Base-by-base conservation (phyloP, 2,329 filamentous ascomycete genomes). In the Fusarium hostae region DNA sequence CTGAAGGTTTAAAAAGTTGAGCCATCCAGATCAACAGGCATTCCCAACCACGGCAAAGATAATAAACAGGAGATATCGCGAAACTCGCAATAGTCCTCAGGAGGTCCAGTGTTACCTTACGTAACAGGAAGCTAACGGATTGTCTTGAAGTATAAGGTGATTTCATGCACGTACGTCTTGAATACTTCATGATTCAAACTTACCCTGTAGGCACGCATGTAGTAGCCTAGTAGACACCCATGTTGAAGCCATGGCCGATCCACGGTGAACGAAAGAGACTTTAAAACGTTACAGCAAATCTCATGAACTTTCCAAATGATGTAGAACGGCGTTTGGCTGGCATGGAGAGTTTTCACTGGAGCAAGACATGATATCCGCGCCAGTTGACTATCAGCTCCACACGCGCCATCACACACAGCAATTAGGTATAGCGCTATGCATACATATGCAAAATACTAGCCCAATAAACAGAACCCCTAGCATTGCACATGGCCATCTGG, bases 31-130 rank as follows among this genome's bases (percentile, higher is more conserved):
- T 39, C 3, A n/a, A 24, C 22, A 16, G 4, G 18, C 3, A 6
- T 8, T 24, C 1, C 1, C 3, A 8, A n/a, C 12, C 0, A 16
- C 6, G 3, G 3, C 26, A 30, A 4, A 3, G 9, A 9, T 2
- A 22, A 12, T 3, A 15, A 34, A 8, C 6, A 34, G 32, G 13
- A 34, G 32, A 34, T 9, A 34, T 34, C 6, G 13, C 15, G 13
- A 15, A 26, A 34, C 32, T 9, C 1, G 8, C 1, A 6, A 20
- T 11, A 1, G 8, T 6, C 4, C 1, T 6, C 1, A 15, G 9
- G 11, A 15, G 18, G 13, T 10, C 12, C 4, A n/a, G 1, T 15
- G 0, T 10, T n/a, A 43, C 4, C 2, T 24, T 12, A 32, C 2
- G 26, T 26, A 26, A 6, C 6, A 26, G 12, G 3, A 6, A 15